Percentiles rank a stretch among this genome's conserved stretches.
Evolutionary conservation across 257 asterid genomes (phyloP).

Genomic region (Datura wrightii): DNA sequence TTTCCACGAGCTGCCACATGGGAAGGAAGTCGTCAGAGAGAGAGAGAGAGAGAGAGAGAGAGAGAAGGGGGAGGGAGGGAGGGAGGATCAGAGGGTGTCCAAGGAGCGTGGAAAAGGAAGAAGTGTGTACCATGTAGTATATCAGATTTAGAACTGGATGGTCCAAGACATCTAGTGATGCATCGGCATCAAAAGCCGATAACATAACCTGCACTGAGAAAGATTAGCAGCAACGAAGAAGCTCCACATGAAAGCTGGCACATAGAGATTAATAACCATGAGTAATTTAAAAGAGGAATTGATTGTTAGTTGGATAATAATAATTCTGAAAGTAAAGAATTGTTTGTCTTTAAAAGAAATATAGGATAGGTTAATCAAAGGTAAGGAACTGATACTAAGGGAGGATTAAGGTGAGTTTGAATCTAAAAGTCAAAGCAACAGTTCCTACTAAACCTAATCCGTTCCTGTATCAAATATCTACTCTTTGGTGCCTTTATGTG

Average conservation of each 20-base stretch:
- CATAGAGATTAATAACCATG: not conserved
- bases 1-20: conserved; percentile 58
- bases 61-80: too few relatives aligned
- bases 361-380: not conserved
- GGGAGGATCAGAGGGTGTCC: not conserved
- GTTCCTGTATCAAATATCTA: not conserved
- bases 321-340: not conserved
- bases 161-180: conserved; percentile 76
- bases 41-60: not conserved
- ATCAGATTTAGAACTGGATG: conserved; percentile 83
- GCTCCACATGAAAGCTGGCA: not conserved
- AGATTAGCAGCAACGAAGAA: conserved; percentile 5
- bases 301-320: not conserved
- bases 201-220: conserved; percentile 62
- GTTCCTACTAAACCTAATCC: not conserved
- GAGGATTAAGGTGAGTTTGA: not conserved
- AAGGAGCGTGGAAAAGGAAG: conserved; percentile 4
- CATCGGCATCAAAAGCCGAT: conserved; percentile 78
- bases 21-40: not conserved
- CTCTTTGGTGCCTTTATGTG: not conserved
- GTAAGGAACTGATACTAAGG: not conserved
- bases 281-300: not conserved
- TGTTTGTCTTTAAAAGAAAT: not conserved
- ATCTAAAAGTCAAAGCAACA: conserved; percentile 5
- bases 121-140: conserved; percentile 70